These are phyloP conservation scores for Bisporella sp. DNA, from an alignment of 2,329 filamentous ascomycete genomes.

Conservation along the genomic window DNA sequence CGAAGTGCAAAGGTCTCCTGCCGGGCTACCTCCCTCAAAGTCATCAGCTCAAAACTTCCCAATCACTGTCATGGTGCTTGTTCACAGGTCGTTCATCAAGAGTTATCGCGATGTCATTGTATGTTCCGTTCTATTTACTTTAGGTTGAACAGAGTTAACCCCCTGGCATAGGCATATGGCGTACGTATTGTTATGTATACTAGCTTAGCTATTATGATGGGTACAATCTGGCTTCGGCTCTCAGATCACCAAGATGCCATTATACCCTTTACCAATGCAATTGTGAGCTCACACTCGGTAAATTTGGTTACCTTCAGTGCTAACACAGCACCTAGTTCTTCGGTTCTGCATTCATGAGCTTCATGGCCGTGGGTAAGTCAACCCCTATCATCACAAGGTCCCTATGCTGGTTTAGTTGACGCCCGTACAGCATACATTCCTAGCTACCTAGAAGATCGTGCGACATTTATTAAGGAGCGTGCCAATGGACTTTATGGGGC, in stretches of 20 bases:
- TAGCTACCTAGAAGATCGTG: conserved; percentile 71
- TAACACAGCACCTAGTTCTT: conserved; percentile 44
- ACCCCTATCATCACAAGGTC: too few relatives aligned
- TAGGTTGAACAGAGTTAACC: too few relatives aligned
- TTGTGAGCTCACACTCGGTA: conserved; percentile 35
- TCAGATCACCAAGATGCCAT: conserved; percentile 63
- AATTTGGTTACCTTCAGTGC: neutral
- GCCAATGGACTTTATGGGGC: conserved; percentile 77
- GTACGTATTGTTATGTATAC: conserved; percentile 80
- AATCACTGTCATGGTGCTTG: conserved; percentile 52
- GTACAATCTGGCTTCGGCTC: conserved; percentile 77
- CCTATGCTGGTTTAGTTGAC: too few relatives aligned
- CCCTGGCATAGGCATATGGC: conserved; percentile 47
- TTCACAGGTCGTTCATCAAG: conserved; percentile 78
- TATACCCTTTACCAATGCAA: conserved; percentile 74
- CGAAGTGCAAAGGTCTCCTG: conserved; percentile 5
- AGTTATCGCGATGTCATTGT: conserved; percentile 74
- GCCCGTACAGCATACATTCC: conserved; percentile 58
- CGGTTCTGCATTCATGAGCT: conserved; percentile 68
- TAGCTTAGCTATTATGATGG: conserved; percentile 76
- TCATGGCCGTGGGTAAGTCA: conserved; percentile 60
- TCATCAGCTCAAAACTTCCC: conserved; percentile 12
- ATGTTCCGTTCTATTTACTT: neutral
- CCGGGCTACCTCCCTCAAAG: conserved; percentile 1
- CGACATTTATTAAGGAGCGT: conserved; percentile 68